phyloP scores from a whole-genome alignment of 352 stramenopile genomes.

The Elongisporangium undulatum region DNA sequence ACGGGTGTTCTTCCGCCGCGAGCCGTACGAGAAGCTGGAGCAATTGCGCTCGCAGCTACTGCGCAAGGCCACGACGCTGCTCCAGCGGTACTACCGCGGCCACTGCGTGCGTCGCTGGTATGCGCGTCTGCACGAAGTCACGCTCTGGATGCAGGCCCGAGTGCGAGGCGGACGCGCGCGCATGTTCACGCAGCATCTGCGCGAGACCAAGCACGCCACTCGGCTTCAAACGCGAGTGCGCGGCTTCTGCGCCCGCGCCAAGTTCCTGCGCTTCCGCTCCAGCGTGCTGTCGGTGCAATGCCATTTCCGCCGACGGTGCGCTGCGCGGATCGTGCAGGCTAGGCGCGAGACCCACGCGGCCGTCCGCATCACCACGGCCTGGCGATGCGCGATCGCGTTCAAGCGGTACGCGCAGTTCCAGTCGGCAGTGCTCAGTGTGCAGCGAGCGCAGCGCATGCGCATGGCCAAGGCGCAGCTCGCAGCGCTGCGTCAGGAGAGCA shows the following conservation, averaged over 20 bases:
- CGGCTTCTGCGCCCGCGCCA: constrained; percentile 24
- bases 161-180: constrained; percentile 37
- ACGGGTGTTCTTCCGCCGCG: constrained; percentile 94
- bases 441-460: constrained; percentile 45
- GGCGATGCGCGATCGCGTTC: constrained; percentile 27
- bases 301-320: constrained; percentile 35
- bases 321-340: constrained; percentile 23
- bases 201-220: constrained; percentile 18
- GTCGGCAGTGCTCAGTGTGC: constrained; percentile 34
- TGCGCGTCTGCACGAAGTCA: constrained; percentile 18
- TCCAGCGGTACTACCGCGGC: constrained; percentile 55
- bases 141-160: constrained; percentile 40
- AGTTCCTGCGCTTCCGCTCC: constrained; percentile 31
- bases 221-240: constrained; percentile 46
- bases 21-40: constrained; percentile 92
- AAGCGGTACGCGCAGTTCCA: constrained; percentile 25
- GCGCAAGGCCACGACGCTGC: constrained; percentile 23
- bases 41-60: constrained; percentile 35
- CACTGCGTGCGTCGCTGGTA: constrained; percentile 38
- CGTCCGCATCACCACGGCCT: constrained; percentile 29
- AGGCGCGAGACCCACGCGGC: constrained; percentile 42
- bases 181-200: constrained; percentile 13
- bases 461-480: constrained; percentile 34
- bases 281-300: constrained; percentile 46
- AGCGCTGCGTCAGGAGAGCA: constrained; percentile 54